These are phyloP conservation scores for Yarrowia sp. DNA, from an alignment of 805 yeast genomes.

Conservation along the genomic window DNA sequence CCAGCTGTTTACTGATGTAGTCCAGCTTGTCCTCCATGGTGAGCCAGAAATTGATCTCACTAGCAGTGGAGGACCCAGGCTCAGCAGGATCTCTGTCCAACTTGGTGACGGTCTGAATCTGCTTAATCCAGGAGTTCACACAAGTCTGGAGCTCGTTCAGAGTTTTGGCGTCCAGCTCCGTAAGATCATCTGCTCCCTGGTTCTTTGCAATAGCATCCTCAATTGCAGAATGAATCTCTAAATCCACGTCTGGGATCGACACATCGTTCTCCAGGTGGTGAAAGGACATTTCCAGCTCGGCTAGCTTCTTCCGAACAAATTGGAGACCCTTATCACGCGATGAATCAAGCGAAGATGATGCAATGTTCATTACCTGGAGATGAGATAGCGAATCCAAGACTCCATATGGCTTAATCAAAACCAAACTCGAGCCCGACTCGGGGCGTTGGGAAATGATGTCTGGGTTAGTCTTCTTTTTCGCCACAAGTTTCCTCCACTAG, in stretches of 20 bases:
- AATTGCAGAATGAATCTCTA: constrained; percentile 52
- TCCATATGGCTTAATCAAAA: constrained; percentile 27
- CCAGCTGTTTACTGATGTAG: constrained; percentile 56
- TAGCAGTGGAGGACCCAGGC: constrained; percentile 50
- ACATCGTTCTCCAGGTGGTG: constrained; percentile 65
- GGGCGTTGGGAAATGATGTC: neutral
- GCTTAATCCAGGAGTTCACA: constrained; percentile 72
- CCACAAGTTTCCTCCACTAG: neutral
- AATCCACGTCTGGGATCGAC: constrained; percentile 60
- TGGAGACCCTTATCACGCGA: constrained; percentile 38
- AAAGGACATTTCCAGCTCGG: constrained; percentile 64
- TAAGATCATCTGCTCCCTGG: constrained; percentile 31
- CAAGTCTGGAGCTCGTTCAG: constrained; percentile 66
- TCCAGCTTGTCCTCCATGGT: constrained; percentile 60
- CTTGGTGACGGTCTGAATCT: constrained; percentile 54
- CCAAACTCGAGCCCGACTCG: constrained; percentile 13
- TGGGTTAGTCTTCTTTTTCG: neutral
- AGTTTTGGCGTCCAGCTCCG: constrained; percentile 47
- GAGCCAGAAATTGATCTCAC: constrained; percentile 77
- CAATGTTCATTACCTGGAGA: constrained; percentile 24
- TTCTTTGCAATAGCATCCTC: constrained; percentile 42
- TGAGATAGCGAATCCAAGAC: constrained; percentile 16
- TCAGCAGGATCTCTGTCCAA: constrained; percentile 51
- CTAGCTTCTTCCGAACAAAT: constrained; percentile 57
- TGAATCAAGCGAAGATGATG: constrained; percentile 18